Evolutionary conservation across 192 early-diverging fungal species (phyloP), one percentile per base, ranked within the genome.

Genomic region (Coemansia sp.): DNA sequence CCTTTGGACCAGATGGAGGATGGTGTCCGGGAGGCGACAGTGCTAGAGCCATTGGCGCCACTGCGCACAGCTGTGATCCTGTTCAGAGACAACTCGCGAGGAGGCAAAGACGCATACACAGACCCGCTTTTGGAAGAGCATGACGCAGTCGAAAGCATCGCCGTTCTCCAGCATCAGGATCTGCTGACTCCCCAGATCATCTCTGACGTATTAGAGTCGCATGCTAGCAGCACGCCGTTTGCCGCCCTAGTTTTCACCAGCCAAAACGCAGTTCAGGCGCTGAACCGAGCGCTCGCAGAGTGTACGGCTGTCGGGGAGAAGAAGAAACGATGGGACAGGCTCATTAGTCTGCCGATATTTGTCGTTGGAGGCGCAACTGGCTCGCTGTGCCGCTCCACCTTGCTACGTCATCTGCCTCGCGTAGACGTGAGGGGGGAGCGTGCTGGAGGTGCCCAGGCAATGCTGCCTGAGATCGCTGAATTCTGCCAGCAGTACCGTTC

Each of bases 301-400:
- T 80, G 72, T 71, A 39, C 35, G 4, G 17, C 20, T 0, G 57
- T n/a, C 27, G 43, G 46, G 6, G 20, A 31, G 15, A 57, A 22
- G 39, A 47, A 27, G 22, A 22, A 39, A 19, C 29, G 5, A 31
- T 76, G 73, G 73, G 14, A 41, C 22, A 25, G 31, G 20, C 54
- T 82, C 3, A 38, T 76, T 3, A 11, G 39, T 32, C 17, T 57
- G 27, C 73, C 79, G 4, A 68, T 76, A 57, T 82, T 82, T 67
- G 79, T 76, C 15, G 79, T 82, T 14, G 79, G 79, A 27, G 46
- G 59, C 19, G 70, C 73, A 19, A 82, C 79, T 29, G 65, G 38
- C 19, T 17, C 35, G 6, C 62, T 59, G 0, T 81, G 73, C 31
- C 42, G 53, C 7, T 42, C 63, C 2, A 42, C 35, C 7, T 19